Conservation (phyloP, 257 asterid species). For the Salvia hispanica region DNA sequence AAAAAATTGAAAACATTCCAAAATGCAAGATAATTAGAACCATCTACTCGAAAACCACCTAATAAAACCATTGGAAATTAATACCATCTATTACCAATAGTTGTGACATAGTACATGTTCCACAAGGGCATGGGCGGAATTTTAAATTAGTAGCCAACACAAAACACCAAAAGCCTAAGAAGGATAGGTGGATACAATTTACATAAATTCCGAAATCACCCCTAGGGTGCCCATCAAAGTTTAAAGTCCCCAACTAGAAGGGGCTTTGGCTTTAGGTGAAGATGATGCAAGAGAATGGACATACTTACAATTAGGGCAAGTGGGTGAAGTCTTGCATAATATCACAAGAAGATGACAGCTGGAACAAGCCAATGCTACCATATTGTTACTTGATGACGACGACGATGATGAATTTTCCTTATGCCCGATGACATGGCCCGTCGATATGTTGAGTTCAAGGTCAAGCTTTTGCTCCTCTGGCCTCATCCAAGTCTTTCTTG, state of each 20-base stretch:
- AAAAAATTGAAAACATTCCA: too few relatives aligned
- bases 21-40: too few relatives aligned
- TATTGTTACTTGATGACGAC: conserved; percentile 25
- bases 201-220: conserved; percentile 18
- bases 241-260: conserved; percentile 22
- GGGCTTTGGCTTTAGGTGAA: conserved; percentile 20
- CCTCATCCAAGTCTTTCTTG: conserved; percentile 49
- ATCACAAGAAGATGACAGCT: conserved; percentile 65
- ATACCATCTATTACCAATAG: conserved; percentile 12
- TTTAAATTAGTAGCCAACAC: background rate
- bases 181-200: conserved; percentile 13
- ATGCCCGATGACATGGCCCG: conserved; percentile 29
- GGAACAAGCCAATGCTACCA: conserved; percentile 62
- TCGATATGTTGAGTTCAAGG: conserved; percentile 54
- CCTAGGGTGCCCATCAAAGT: background rate
- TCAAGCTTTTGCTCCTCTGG: conserved; percentile 52
- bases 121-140: background rate
- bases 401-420: conserved; percentile 19
- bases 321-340: conserved; percentile 50
- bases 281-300: conserved; percentile 47
- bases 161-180: background rate
- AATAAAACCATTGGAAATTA: background rate
- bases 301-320: conserved; percentile 68
- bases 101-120: background rate
- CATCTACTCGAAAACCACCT: too few relatives aligned